phyloP scores from a whole-genome alignment of 192 early-diverging fungal genomes.

The Entomortierella parvispora region DNA sequence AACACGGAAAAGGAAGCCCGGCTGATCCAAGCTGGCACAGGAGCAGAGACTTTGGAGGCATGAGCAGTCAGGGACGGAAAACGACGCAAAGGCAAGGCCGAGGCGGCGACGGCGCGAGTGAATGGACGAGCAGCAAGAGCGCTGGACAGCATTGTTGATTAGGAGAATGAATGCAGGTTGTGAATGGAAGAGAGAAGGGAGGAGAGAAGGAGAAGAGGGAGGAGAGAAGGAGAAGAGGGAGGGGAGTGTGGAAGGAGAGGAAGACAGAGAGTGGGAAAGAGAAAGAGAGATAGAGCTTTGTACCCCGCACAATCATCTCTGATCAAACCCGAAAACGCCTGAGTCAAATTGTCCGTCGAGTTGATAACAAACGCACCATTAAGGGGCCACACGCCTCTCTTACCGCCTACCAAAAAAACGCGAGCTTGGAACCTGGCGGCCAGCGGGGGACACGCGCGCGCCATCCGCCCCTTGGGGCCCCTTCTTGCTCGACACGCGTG shows the following conservation, averaged over 20 bases:
- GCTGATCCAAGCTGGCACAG: not conserved
- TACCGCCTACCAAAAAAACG: no score
- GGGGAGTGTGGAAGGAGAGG: not conserved
- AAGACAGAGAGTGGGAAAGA: not conserved
- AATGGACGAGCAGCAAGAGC: slow-evolving; percentile 11
- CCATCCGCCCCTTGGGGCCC: no score
- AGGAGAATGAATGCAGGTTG: not conserved
- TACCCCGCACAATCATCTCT: no score
- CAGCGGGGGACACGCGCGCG: no score
- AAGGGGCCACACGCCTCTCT: no score
- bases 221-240: not conserved
- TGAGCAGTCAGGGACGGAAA: not conserved
- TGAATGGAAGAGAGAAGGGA: not conserved
- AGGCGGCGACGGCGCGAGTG: slow-evolving; percentile 3
- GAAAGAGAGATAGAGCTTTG: not conserved
- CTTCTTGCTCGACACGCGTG: no score
- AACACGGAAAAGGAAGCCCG: slow-evolving; percentile 14
- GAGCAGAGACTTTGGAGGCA: not conserved
- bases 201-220: not conserved
- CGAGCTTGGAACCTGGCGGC: no score
- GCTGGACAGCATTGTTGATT: not conserved
- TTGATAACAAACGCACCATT: no score
- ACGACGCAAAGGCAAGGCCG: not conserved
- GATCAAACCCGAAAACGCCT: no score
- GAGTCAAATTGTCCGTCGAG: no score